A percentile compares a stretch with the other conserved stretches of the same genome.
These are phyloP conservation scores for Ramularia collo-cygni DNA, from an alignment of 2,329 filamentous ascomycete species.

Conservation along the genomic window DNA sequence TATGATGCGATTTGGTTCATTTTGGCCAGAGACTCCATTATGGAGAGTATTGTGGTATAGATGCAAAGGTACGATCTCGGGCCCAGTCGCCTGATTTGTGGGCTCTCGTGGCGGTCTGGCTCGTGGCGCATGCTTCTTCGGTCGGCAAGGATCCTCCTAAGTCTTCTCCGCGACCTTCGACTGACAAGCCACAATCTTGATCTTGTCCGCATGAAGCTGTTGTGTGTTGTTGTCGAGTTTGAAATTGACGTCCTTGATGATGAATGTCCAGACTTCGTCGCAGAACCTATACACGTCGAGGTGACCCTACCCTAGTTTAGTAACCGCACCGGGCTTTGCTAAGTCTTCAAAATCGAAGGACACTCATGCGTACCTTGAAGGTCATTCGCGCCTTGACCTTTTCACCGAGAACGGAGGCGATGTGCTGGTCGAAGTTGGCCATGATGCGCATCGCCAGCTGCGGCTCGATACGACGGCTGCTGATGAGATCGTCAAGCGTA, in stretches of 20 bases:
- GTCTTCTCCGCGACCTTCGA: slow-evolving; percentile 64
- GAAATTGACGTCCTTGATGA: slow-evolving; percentile 98
- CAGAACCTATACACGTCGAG: slow-evolving; percentile 98
- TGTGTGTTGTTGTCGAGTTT: slow-evolving; percentile 72
- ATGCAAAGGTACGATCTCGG: no score
- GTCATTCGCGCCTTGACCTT: slow-evolving; percentile 85
- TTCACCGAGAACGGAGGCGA: slow-evolving; percentile 84
- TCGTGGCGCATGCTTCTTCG: no score
- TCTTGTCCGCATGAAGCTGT: slow-evolving; percentile 74
- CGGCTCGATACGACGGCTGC: slow-evolving; percentile 88
- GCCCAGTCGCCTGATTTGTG: no score
- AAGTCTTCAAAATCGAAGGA: not conserved
- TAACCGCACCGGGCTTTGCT: not conserved
- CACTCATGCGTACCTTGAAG: slow-evolving; percentile 71
- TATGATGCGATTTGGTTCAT: no score
- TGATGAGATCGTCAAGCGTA: slow-evolving; percentile 94
- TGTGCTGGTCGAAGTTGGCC: slow-evolving; percentile 86
- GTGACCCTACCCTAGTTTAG: slow-evolving; percentile 59
- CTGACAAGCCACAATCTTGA: slow-evolving; percentile 98
- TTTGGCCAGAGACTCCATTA: no score
- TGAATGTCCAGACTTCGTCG: slow-evolving; percentile 98
- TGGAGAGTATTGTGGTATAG: no score
- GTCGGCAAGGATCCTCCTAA: not conserved
- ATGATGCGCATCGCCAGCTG: slow-evolving; percentile 99
- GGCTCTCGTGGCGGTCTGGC: no score